phyloP scores from a whole-genome alignment of 768 basidiomycete genomes.

The Xerocomus spinulosus region DNA sequence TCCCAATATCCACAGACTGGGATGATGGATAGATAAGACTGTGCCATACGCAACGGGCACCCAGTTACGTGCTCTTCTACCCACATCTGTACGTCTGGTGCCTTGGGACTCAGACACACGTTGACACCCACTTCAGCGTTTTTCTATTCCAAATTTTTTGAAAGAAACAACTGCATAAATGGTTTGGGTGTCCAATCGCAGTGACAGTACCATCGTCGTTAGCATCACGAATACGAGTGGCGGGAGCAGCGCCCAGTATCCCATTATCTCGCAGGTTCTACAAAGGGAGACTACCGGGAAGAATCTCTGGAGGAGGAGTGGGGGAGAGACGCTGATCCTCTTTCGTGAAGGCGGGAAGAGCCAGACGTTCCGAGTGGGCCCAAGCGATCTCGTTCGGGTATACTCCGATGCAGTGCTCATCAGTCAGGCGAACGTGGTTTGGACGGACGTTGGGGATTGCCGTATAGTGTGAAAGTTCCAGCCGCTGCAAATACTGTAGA shows the following conservation, averaged over 20 bases:
- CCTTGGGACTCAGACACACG: no score
- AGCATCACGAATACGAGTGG: constrained; percentile 6
- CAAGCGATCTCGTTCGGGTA: constrained; percentile 11
- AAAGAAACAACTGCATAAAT: constrained; percentile 1
- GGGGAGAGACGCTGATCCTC: constrained; percentile 6
- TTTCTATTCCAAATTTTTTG: no score
- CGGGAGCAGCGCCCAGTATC: constrained; percentile 1
- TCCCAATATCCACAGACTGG: no score
- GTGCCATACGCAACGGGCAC: no score
- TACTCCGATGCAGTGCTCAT: constrained; percentile 10
- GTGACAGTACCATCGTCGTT: neutral
- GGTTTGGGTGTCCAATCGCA: constrained; percentile 19
- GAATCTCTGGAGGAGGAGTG: constrained; percentile 7
- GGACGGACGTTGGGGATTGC: no score
- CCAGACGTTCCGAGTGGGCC: constrained; percentile 6
- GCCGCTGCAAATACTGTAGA: no score
- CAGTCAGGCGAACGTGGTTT: constrained; percentile 6
- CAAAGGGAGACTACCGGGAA: neutral
- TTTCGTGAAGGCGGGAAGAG: constrained; percentile 5
- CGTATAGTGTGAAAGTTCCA: no score
- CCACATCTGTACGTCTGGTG: no score
- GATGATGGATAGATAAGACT: no score
- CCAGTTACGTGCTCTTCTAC: no score
- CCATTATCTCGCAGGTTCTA: neutral
- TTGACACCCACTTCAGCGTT: no score